Evolutionary conservation across 441 rosid species (phyloP).

Genomic region (Mallotus japonicus): DNA sequence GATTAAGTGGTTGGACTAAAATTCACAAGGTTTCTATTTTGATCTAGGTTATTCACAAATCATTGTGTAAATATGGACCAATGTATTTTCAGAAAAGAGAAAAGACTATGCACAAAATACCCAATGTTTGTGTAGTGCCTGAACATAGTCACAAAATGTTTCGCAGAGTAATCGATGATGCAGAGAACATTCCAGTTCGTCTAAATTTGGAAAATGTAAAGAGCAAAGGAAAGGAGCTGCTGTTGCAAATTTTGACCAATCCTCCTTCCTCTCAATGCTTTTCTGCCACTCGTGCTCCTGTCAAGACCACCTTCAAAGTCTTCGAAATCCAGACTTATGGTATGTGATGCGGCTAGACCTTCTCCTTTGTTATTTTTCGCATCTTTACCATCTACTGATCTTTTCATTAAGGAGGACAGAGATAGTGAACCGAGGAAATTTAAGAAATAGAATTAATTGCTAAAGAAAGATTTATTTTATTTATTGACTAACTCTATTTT

Average conservation of each 20-base stretch:
- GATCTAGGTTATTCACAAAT: no score
- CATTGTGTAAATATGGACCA: background rate
- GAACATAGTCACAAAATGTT: background rate
- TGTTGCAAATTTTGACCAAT: conserved; percentile 62
- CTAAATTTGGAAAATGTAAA: conserved; percentile 48
- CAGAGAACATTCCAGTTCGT: conserved; percentile 45
- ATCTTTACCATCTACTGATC: background rate
- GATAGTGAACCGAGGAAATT: no score
- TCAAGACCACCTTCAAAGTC: conserved; percentile 42
- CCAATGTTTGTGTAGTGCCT: background rate
- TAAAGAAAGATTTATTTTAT: no score
- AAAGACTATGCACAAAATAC: no score
- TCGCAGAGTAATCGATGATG: conserved; percentile 40
- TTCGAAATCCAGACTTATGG: conserved; percentile 55
- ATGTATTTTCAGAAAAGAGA: background rate
- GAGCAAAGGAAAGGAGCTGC: conserved; percentile 46
- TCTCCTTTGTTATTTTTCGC: background rate
- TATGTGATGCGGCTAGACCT: conserved; percentile 17
- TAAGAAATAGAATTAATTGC: no score
- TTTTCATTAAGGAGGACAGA: background rate
- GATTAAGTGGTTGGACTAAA: background rate
- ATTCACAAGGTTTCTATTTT: no score
- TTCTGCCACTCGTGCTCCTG: conserved; percentile 47
- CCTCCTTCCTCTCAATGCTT: conserved; percentile 98
- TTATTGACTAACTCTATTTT: no score